A percentile compares a stretch with the other conserved stretches of the same genome.
These are phyloP conservation scores for Kitagawia praeruptora DNA, from an alignment of 129 eudicot genomes.

Conservation along the genomic window DNA sequence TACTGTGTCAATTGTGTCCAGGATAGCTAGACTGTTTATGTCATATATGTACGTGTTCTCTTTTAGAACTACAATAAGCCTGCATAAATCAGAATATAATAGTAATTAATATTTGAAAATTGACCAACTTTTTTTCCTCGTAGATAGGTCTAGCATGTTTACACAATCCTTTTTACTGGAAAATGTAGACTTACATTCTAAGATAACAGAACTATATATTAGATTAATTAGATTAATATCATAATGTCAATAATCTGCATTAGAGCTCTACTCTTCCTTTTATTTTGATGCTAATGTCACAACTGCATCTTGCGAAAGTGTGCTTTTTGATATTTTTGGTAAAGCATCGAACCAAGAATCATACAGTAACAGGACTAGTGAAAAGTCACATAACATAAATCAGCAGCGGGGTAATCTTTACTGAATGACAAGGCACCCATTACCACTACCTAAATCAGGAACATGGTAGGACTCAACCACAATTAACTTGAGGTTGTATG, in stretches of 20 bases:
- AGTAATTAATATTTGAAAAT: background rate
- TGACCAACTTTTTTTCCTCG: background rate
- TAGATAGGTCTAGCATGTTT: background rate
- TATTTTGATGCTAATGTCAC: background rate
- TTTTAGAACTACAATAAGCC: constrained; percentile 78
- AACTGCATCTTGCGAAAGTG: background rate
- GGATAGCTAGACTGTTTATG: constrained; percentile 55
- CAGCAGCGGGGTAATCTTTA: background rate
- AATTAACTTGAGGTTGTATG: background rate
- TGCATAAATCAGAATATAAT: constrained; percentile 25
- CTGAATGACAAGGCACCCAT: background rate
- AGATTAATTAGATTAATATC: background rate
- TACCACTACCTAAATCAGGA: background rate
- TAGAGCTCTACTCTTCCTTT: background rate
- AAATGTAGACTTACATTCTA: background rate
- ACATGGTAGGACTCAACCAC: background rate
- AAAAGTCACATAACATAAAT: background rate
- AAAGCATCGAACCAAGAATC: background rate
- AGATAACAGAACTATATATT: background rate
- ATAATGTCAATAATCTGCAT: background rate
- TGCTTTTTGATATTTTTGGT: background rate
- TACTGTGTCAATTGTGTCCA: constrained; percentile 81
- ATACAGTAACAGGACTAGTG: background rate
- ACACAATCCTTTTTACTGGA: background rate
- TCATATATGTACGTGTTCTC: constrained; percentile 86